Evolutionary conservation across 192 early-diverging fungal genomes (phyloP).

Genomic region (Haplosporangium gracile): DNA sequence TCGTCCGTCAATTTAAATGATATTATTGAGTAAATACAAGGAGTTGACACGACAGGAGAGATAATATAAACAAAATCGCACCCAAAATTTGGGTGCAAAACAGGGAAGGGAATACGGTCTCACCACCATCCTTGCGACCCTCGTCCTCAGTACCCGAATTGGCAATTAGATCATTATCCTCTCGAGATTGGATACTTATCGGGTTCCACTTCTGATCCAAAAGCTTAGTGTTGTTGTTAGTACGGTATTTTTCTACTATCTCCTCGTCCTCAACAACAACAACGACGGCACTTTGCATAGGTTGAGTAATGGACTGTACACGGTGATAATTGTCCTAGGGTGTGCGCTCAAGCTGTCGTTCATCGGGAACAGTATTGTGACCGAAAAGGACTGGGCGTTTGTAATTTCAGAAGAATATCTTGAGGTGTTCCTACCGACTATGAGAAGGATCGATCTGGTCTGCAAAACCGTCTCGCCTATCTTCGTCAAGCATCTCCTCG

Average conservation of each 20-base stretch:
- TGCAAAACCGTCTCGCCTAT: conserved; percentile 50
- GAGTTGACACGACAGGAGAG: too few species aligned
- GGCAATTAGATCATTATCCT: conserved; percentile 47
- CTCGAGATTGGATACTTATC: conserved; percentile 29
- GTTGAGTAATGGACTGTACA: neutral
- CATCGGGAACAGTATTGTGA: conserved; percentile 47
- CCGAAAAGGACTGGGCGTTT: conserved; percentile 50
- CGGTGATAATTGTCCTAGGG: conserved; percentile 40
- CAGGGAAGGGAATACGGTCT: too few species aligned
- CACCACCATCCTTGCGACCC: conserved; percentile 15
- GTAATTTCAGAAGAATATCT: conserved; percentile 38
- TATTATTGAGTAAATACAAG: too few species aligned
- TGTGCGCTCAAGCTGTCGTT: conserved; percentile 31
- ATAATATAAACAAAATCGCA: too few species aligned
- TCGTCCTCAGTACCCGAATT: conserved; percentile 39
- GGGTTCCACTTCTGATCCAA: conserved; percentile 19
- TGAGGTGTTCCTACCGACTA: conserved; percentile 20
- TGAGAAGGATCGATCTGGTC: conserved; percentile 51
- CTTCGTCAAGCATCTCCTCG: conserved; percentile 24
- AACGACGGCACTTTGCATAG: neutral
- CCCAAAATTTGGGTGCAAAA: too few species aligned
- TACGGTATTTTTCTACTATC: conserved; percentile 19
- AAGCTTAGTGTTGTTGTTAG: conserved; percentile 39
- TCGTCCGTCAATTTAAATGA: too few species aligned
- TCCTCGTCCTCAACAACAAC: neutral